Percentiles rank a stretch among this genome's conserved stretches.
These are phyloP conservation scores for Sporothrix brasiliensis DNA, from an alignment of 2,329 filamentous ascomycete species.

Conservation along the genomic window DNA sequence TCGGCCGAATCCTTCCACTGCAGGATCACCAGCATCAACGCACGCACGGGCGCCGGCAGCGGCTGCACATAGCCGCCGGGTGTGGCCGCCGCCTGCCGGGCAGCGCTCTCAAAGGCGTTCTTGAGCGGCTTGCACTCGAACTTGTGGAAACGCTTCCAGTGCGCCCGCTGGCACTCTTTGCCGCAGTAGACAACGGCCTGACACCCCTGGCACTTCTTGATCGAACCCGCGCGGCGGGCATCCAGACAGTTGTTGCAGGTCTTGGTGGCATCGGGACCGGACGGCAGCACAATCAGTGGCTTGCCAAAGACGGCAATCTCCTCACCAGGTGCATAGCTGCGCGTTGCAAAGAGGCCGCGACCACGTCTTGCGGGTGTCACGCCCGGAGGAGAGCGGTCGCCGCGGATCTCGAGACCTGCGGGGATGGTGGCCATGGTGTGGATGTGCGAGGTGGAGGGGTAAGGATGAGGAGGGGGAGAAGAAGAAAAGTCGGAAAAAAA, in stretches of 20 bases:
- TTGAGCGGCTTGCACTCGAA: slow-evolving; percentile 56
- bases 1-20: slow-evolving; percentile 36
- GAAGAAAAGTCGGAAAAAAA: background rate
- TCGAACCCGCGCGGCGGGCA: slow-evolving; percentile 29
- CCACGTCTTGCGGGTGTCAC: slow-evolving; percentile 29
- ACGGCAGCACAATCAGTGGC: slow-evolving; percentile 54
- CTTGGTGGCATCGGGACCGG: slow-evolving; percentile 46
- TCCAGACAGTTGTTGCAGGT: slow-evolving; percentile 57
- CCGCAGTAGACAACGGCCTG: slow-evolving; percentile 59
- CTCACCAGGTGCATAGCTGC: slow-evolving; percentile 50
- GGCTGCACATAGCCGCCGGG: slow-evolving; percentile 36
- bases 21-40: slow-evolving; percentile 56
- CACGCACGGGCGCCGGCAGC: slow-evolving; percentile 60
- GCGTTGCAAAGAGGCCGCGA: slow-evolving; percentile 52
- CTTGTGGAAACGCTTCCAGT: slow-evolving; percentile 58
- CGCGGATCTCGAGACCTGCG: slow-evolving; percentile 36
- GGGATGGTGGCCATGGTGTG: slow-evolving; percentile 30
- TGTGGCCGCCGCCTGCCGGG: slow-evolving; percentile 25
- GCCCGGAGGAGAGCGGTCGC: slow-evolving; percentile 25
- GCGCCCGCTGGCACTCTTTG: slow-evolving; percentile 55
- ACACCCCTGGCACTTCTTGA: slow-evolving; percentile 56
- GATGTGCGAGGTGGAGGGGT: background rate
- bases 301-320: slow-evolving; percentile 51
- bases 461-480: background rate
- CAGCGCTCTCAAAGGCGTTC: slow-evolving; percentile 42